Conservation (phyloP, 345 rosid genomes). For the Eucalyptus erythrocorys region DNA sequence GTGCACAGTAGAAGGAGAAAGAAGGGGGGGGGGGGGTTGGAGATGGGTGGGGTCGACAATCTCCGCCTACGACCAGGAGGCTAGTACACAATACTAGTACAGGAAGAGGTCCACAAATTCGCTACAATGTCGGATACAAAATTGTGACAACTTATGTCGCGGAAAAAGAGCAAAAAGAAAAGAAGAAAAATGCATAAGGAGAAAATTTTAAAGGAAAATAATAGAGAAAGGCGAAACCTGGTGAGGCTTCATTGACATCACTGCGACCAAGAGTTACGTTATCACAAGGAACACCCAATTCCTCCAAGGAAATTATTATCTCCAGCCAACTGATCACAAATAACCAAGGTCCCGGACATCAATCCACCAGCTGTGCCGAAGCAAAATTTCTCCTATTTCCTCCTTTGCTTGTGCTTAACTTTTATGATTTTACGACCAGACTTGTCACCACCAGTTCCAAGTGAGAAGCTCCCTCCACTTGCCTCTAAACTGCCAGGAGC, state of each 20-base stretch:
- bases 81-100: constrained; percentile 1
- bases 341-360: neutral
- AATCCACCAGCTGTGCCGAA: neutral
- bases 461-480: constrained; percentile 76
- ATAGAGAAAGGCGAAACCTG: neutral
- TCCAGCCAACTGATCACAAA: neutral
- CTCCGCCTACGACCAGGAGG: neutral
- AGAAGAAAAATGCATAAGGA: neutral
- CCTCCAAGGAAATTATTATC: neutral
- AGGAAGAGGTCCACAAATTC: constrained; percentile 2
- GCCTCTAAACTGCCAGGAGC: constrained; percentile 53
- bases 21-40: neutral
- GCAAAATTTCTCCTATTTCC: neutral
- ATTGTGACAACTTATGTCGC: constrained; percentile 10
- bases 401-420: neutral
- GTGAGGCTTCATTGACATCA: neutral
- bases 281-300: neutral
- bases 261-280: neutral
- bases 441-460: constrained; percentile 65
- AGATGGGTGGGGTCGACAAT: neutral
- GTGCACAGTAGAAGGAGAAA: neutral
- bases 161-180: neutral
- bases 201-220: neutral
- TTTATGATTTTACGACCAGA: neutral
- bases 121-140: constrained; percentile 16